Conservation (phyloP, 208 protist species). For the Porcisia hertigi region DNA sequence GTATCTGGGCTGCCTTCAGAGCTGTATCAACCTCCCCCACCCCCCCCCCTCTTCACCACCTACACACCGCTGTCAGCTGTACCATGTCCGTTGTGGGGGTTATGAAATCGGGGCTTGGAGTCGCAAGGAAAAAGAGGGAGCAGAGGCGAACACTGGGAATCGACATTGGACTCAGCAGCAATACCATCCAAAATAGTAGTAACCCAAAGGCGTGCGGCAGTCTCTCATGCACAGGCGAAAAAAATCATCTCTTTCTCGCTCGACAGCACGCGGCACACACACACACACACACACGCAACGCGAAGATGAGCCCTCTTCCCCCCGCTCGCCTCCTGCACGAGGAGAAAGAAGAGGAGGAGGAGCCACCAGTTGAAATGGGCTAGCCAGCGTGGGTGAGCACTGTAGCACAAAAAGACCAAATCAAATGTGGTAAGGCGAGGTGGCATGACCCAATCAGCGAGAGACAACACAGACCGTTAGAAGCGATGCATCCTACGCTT, state of each 20-base stretch:
- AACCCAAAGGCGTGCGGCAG: not conserved
- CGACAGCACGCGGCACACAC: not conserved
- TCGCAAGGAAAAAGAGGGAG: too few relatives aligned
- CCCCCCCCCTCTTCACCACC: not conserved
- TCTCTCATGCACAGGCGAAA: not conserved
- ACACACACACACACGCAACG: too few relatives aligned
- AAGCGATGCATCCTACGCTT: constrained; percentile 21
- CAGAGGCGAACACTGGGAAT: too few relatives aligned
- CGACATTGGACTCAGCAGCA: too few relatives aligned
- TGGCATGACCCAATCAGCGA: not conserved
- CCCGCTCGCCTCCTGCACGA: not conserved
- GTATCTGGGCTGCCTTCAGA: not conserved
- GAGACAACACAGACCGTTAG: too few relatives aligned
- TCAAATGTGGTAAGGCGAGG: too few relatives aligned
- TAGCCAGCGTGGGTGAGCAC: not conserved
- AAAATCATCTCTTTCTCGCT: not conserved
- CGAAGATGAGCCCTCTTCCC: too few relatives aligned
- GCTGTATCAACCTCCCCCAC: not conserved
- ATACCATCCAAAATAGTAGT: not conserved
- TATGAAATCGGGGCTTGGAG: too few relatives aligned
- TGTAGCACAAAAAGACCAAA: not conserved
- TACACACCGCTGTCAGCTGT: too few relatives aligned
- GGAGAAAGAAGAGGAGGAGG: too few relatives aligned
- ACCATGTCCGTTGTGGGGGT: too few relatives aligned
- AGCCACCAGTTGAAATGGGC: not conserved